Percentiles rank a stretch among this genome's conserved stretches.
Conservation (phyloP, 805 yeast species). For the Yamadazyma insecticola region DNA sequence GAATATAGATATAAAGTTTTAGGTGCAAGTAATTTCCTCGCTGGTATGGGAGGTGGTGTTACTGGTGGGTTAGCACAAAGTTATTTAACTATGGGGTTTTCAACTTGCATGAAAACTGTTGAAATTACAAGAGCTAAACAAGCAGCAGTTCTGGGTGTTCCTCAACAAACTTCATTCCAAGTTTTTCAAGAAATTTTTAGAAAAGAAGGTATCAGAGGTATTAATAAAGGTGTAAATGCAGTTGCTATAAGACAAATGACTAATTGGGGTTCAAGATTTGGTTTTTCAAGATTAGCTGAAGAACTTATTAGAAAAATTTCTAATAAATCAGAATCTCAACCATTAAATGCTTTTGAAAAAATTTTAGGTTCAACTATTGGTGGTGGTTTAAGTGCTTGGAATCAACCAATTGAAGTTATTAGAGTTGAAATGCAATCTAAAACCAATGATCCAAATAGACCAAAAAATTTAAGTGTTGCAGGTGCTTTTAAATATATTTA, state of each 20-base stretch:
- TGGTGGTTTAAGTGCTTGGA: constrained; percentile 98
- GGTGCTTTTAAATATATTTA: constrained; percentile 82
- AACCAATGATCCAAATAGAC: constrained; percentile 92
- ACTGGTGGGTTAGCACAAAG: constrained; percentile 96
- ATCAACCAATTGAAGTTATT: constrained; percentile 97
- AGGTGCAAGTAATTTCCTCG: constrained; percentile 63
- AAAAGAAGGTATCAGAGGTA: constrained; percentile 89
- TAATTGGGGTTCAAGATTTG: constrained; percentile 98
- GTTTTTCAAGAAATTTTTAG: constrained; percentile 82
- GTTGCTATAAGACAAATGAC: constrained; percentile 99
- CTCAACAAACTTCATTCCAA: constrained; percentile 67
- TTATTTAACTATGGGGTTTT: constrained; percentile 93
- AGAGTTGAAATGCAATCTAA: constrained; percentile 98
- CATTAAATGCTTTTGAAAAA: constrained; percentile 73
- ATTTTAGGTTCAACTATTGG: constrained; percentile 83
- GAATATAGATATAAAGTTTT: constrained; percentile 67
- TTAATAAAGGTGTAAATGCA: constrained; percentile 97
- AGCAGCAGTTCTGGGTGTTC: constrained; percentile 54
- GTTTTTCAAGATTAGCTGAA: constrained; percentile 88
- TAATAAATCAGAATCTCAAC: constrained; percentile 53
- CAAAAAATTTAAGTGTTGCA: constrained; percentile 77
- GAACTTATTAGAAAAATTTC: constrained; percentile 64
- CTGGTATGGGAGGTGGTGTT: constrained; percentile 96
- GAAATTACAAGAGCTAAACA: constrained; percentile 92
- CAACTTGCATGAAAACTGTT: constrained; percentile 98